Evolutionary conservation across 2,329 filamentous ascomycete species (phyloP).

Genomic region (Emergomyces pasteurianus): DNA sequence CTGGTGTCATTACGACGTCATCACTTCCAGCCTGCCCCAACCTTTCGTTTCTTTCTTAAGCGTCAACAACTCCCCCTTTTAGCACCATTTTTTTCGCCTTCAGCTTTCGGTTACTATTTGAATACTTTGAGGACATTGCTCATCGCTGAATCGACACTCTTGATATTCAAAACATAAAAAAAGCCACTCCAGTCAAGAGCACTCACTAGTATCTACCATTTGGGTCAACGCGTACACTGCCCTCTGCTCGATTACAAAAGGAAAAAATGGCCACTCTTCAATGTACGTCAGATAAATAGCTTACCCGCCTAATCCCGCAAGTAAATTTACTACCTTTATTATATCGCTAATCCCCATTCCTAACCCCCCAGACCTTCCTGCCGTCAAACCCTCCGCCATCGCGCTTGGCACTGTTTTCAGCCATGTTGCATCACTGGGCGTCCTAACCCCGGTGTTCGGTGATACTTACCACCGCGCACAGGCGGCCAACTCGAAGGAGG

Average conservation of each 20-base stretch:
- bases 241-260: too few species aligned
- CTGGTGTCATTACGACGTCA: conserved; percentile 2
- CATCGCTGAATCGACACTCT: background rate
- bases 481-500: conserved; percentile 84
- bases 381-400: conserved; percentile 96
- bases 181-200: background rate
- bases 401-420: conserved; percentile 93
- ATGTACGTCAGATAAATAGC: conserved; percentile 32
- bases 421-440: conserved; percentile 78
- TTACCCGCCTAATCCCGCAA: background rate
- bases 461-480: conserved; percentile 90
- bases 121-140: background rate
- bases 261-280: conserved; percentile 49
- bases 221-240: background rate
- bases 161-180: background rate
- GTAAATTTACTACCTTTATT: background rate
- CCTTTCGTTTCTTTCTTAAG: conserved; percentile 2
- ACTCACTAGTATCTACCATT: background rate
- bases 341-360: background rate
- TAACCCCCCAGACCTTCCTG: conserved; percentile 47
- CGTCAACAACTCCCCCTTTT: background rate
- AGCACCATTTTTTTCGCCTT: background rate
- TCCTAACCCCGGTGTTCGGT: conserved; percentile 82
- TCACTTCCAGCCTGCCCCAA: background rate
- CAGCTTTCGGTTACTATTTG: background rate